These are phyloP conservation scores for Suillus decipiens DNA, from an alignment of 768 basidiomycete genomes.

Conservation along the genomic window DNA sequence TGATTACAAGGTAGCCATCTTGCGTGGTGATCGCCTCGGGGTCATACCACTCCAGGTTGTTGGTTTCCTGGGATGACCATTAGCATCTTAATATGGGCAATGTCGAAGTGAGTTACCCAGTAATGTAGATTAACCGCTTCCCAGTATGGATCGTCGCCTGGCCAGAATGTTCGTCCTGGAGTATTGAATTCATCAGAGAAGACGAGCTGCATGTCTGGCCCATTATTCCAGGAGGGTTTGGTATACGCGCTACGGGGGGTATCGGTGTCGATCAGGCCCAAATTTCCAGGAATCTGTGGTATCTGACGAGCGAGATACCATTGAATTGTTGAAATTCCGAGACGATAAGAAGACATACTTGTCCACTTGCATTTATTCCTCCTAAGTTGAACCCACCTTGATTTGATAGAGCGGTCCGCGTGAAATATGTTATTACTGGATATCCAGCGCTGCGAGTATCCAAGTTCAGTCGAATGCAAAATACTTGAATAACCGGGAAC, in stretches of 20 bases:
- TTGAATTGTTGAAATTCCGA: neutral
- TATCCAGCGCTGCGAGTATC: slow-evolving; percentile 41
- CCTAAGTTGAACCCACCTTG: slow-evolving; percentile 59
- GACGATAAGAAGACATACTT: slow-evolving; percentile 40
- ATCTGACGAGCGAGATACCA: slow-evolving; percentile 34
- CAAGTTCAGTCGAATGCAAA: neutral
- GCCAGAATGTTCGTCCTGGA: slow-evolving; percentile 76
- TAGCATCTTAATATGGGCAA: slow-evolving; percentile 30
- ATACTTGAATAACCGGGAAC: neutral
- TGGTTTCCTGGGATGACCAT: slow-evolving; percentile 36
- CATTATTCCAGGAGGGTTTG: slow-evolving; percentile 59
- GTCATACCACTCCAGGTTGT: slow-evolving; percentile 61
- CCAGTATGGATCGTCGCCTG: slow-evolving; percentile 86
- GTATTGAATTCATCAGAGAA: slow-evolving; percentile 84
- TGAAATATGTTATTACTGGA: slow-evolving; percentile 43
- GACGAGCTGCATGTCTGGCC: slow-evolving; percentile 55
- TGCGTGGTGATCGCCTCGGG: slow-evolving; percentile 52
- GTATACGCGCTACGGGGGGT: slow-evolving; percentile 59
- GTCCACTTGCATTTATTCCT: slow-evolving; percentile 74
- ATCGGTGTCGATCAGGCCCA: slow-evolving; percentile 58
- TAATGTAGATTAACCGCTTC: slow-evolving; percentile 54
- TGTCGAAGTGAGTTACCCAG: slow-evolving; percentile 35
- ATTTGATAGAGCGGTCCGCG: slow-evolving; percentile 27
- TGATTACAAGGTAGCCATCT: slow-evolving; percentile 53
- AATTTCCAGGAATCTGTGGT: slow-evolving; percentile 57